A percentile compares a stretch with the other conserved stretches of the same genome.
phyloP scores from a whole-genome alignment of 2,329 filamentous ascomycete species.

The Xylariaceae sp. region DNA sequence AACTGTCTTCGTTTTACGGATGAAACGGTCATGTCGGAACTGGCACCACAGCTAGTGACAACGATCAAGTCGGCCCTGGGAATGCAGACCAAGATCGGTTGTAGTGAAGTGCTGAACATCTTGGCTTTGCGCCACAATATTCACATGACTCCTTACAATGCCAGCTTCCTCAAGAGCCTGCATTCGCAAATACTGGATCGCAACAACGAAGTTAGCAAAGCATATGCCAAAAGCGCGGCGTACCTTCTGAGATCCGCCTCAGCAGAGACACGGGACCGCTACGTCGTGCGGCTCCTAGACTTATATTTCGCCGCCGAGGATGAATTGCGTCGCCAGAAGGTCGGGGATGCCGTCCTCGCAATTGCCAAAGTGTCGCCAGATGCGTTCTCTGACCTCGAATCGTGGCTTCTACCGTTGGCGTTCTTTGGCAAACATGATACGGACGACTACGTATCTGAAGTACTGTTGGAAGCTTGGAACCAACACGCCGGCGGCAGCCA shows the following conservation, averaged over 20 bases:
- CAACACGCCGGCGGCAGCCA: conserved; percentile 84
- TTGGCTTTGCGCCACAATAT: conserved; percentile 74
- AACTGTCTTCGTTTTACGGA: conserved; percentile 82
- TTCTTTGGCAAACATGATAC: conserved; percentile 85
- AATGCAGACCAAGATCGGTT: conserved; percentile 90
- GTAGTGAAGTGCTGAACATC: conserved; percentile 76
- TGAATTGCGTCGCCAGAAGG: conserved; percentile 64
- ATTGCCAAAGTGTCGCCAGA: conserved; percentile 85
- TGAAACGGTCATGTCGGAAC: conserved; percentile 65
- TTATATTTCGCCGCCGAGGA: conserved; percentile 82
- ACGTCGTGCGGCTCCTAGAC: conserved; percentile 51
- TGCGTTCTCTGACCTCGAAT: conserved; percentile 72
- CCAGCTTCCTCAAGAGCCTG: conserved; percentile 69
- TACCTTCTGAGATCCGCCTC: conserved; percentile 66
- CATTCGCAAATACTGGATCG: conserved; percentile 81
- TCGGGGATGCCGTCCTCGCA: conserved; percentile 77
- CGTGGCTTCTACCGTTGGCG: conserved; percentile 74
- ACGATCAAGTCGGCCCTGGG: conserved; percentile 83
- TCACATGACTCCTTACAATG: conserved; percentile 69
- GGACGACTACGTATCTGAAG: conserved; percentile 70
- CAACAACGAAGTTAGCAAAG: conserved; percentile 88
- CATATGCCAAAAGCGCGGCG: conserved; percentile 80
- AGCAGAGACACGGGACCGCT: conserved; percentile 44
- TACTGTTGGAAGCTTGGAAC: conserved; percentile 82
- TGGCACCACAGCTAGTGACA: conserved; percentile 67